These are phyloP conservation scores for Penicillium aurantiogriseum DNA, from an alignment of 2,329 filamentous ascomycete species.

Conservation along the genomic window DNA sequence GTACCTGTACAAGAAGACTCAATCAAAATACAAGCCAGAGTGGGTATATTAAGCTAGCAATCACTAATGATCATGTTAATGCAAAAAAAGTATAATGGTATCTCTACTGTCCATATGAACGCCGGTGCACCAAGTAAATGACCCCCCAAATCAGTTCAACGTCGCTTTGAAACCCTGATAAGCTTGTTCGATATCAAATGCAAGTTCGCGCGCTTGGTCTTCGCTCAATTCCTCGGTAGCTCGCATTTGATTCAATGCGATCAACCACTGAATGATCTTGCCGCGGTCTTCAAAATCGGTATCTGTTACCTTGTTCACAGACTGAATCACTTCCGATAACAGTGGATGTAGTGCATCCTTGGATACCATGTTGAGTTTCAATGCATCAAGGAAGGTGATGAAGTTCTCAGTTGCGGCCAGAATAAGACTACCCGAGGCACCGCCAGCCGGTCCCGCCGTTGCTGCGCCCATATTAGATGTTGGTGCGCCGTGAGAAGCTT, in stretches of 20 bases:
- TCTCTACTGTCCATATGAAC: conserved; percentile 15
- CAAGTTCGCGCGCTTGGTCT: conserved; percentile 81
- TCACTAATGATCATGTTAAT: neutral
- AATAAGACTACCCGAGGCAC: conserved; percentile 65
- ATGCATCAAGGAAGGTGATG: conserved; percentile 93
- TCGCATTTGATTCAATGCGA: conserved; percentile 95
- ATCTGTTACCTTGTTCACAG: conserved; percentile 94
- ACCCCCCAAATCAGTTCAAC: conserved; percentile 52
- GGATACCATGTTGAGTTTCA: conserved; percentile 85
- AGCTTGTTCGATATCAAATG: conserved; percentile 89
- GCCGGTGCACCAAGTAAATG: conserved; percentile 2
- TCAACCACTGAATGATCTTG: conserved; percentile 98
- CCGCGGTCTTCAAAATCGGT: conserved; percentile 91
- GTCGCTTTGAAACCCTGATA: conserved; percentile 91
- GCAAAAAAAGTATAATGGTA: conserved; percentile 1
- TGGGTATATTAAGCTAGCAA: conserved; percentile 2
- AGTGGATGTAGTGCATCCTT: conserved; percentile 97
- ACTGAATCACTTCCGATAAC: conserved; percentile 92
- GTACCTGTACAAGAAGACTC: neutral
- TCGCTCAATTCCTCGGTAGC: conserved; percentile 87
- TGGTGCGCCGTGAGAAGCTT: conserved; percentile 53
- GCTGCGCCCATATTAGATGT: conserved; percentile 37
- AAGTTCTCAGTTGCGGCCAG: conserved; percentile 95
- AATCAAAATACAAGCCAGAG: conserved; percentile 1
- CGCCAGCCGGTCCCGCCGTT: conserved; percentile 28